These are phyloP conservation scores for Kondoa subrosea DNA, from an alignment of 768 basidiomycete species.

Conservation along the genomic window DNA sequence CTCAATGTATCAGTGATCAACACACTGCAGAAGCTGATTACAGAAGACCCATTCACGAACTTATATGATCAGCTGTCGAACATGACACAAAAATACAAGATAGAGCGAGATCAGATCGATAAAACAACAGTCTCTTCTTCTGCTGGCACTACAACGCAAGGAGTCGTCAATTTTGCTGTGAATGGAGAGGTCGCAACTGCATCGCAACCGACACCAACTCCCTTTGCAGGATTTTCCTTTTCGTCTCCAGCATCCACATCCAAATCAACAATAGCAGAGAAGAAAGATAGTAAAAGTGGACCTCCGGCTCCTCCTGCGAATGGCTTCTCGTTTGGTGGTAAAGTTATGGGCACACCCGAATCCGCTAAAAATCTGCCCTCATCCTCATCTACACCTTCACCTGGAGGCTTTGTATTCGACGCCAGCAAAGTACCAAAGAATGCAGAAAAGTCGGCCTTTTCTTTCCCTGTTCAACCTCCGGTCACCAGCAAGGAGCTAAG, in stretches of 20 bases:
- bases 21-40: background rate
- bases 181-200: too few relatives aligned
- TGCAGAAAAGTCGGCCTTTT: conserved; percentile 5
- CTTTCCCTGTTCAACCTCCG: background rate
- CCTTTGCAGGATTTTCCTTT: background rate
- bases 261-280: background rate
- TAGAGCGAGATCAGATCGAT: background rate
- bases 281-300: background rate
- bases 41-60: background rate
- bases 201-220: background rate
- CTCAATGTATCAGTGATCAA: background rate
- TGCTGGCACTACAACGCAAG: too few relatives aligned
- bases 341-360: background rate
- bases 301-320: background rate
- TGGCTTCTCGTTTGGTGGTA: background rate
- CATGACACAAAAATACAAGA: background rate
- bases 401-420: conserved; percentile 3
- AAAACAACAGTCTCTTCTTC: background rate
- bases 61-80: background rate
- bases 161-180: too few relatives aligned
- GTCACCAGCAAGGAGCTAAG: background rate
- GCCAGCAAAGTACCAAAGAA: background rate
- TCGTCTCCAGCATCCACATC: background rate
- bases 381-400: background rate
- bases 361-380: background rate